phyloP scores from a whole-genome alignment of 2,329 filamentous ascomycete species.

The Xylogone sp. region DNA sequence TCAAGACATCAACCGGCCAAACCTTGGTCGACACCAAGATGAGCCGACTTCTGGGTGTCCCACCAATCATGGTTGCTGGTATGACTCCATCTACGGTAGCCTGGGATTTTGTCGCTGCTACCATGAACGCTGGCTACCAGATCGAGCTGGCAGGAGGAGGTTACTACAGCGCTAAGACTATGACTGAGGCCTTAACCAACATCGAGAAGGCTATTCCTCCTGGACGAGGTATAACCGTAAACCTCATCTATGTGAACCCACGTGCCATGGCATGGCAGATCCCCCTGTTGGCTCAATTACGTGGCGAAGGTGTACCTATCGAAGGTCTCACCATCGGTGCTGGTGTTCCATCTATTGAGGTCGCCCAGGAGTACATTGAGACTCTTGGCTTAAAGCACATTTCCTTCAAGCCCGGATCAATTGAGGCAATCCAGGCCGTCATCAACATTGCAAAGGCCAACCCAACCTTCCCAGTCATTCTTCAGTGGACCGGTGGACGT shows the following conservation, averaged over 20 bases:
- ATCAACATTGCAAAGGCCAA: conserved; percentile 95
- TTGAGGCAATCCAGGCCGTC: conserved; percentile 82
- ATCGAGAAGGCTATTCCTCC: conserved; percentile 81
- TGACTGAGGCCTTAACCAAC: conserved; percentile 79
- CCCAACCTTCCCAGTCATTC: conserved; percentile 83
- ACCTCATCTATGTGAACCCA: conserved; percentile 88
- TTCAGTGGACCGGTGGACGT: conserved; percentile 94
- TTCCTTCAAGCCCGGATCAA: conserved; percentile 87
- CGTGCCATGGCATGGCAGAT: conserved; percentile 92
- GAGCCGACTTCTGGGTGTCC: conserved; percentile 79
- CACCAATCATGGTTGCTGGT: conserved; percentile 85
- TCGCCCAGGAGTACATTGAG: conserved; percentile 89
- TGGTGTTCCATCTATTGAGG: conserved; percentile 89
- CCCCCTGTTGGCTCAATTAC: conserved; percentile 73
- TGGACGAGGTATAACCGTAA: conserved; percentile 83
- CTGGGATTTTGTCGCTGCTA: conserved; percentile 88
- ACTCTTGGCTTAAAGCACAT: conserved; percentile 93
- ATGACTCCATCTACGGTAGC: conserved; percentile 91
- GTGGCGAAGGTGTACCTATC: conserved; percentile 82
- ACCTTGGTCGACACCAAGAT: conserved; percentile 97
- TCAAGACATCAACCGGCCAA: conserved; percentile 83
- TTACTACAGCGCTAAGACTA: conserved; percentile 77
- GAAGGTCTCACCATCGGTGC: conserved; percentile 91
- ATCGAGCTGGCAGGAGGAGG: conserved; percentile 88
- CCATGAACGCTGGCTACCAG: conserved; percentile 93